Percentiles rank a stretch among this genome's conserved stretches.
These are phyloP conservation scores for Sugiyamaella floridensis DNA, from an alignment of 805 yeast genomes.

Conservation along the genomic window DNA sequence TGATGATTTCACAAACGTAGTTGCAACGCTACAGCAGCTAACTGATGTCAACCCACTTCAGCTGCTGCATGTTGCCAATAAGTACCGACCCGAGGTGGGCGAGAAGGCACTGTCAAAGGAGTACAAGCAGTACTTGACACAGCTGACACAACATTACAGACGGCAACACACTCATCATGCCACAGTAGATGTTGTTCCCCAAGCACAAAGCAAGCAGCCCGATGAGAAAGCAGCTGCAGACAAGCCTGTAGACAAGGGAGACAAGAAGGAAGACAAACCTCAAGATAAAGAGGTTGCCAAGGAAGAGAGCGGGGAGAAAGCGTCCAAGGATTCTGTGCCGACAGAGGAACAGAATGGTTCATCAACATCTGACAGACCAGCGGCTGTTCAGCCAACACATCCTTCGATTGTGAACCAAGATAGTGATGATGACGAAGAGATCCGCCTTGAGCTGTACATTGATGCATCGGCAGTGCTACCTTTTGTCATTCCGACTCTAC, in stretches of 20 bases:
- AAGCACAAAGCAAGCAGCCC: background rate
- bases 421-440: constrained; percentile 18
- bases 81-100: constrained; percentile 77
- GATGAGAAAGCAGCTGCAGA: background rate
- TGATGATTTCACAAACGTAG: constrained; percentile 38
- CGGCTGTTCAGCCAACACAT: constrained; percentile 5
- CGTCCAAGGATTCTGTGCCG: background rate
- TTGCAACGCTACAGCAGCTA: constrained; percentile 46
- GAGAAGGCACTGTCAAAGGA: constrained; percentile 60
- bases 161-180: constrained; percentile 18
- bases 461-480: constrained; percentile 35
- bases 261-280: background rate
- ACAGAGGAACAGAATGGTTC: background rate
- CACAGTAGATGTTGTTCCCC: constrained; percentile 11
- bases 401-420: constrained; percentile 1
- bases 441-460: constrained; percentile 25
- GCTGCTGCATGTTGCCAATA: constrained; percentile 59
- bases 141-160: constrained; percentile 28
- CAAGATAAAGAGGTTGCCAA: background rate
- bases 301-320: background rate
- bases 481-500: constrained; percentile 61
- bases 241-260: background rate
- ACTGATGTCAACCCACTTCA: constrained; percentile 64
- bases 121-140: constrained; percentile 40
- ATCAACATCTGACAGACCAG: no score